phyloP scores from a whole-genome alignment of 176 grass and related monocot genomes.

The Musa beccarii region DNA sequence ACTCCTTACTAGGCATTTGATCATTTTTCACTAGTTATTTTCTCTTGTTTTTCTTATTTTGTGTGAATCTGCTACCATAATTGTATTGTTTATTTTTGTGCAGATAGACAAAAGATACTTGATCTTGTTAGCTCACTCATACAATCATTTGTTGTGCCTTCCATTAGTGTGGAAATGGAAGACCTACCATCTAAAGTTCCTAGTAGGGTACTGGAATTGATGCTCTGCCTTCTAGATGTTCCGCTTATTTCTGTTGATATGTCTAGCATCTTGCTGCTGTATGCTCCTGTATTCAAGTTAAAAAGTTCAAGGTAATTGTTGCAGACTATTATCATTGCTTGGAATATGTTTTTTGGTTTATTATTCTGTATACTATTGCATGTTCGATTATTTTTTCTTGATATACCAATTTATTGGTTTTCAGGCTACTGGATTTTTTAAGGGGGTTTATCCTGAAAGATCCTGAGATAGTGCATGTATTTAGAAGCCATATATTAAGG shows the following conservation, averaged over 20 bases:
- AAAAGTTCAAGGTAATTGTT: slow-evolving; percentile 43
- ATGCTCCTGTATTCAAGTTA: slow-evolving; percentile 58
- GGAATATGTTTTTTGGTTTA: neutral
- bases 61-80: slow-evolving; percentile 11
- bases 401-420: slow-evolving; percentile 14
- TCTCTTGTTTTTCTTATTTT: slow-evolving; percentile 21
- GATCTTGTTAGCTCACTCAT: slow-evolving; percentile 51
- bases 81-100: slow-evolving; percentile 5
- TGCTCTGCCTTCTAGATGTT: slow-evolving; percentile 75
- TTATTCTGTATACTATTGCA: neutral
- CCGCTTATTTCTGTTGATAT: slow-evolving; percentile 46
- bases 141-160: slow-evolving; percentile 37
- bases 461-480: slow-evolving; percentile 41
- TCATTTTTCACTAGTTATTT: slow-evolving; percentile 12
- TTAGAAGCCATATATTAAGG: slow-evolving; percentile 65
- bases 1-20: neutral
- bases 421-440: slow-evolving; percentile 44
- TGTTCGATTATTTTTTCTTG: neutral
- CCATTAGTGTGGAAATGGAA: slow-evolving; percentile 27
- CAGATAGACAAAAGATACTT: slow-evolving; percentile 52
- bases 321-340: neutral
- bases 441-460: slow-evolving; percentile 47
- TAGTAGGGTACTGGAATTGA: slow-evolving; percentile 53
- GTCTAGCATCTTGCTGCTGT: slow-evolving; percentile 34
- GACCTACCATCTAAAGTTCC: slow-evolving; percentile 35